Evolutionary conservation across 371 early-diverging fungal genomes (phyloP), one percentile per base, ranked within the genome.

Genomic region (Aphelidium insulamus): DNA sequence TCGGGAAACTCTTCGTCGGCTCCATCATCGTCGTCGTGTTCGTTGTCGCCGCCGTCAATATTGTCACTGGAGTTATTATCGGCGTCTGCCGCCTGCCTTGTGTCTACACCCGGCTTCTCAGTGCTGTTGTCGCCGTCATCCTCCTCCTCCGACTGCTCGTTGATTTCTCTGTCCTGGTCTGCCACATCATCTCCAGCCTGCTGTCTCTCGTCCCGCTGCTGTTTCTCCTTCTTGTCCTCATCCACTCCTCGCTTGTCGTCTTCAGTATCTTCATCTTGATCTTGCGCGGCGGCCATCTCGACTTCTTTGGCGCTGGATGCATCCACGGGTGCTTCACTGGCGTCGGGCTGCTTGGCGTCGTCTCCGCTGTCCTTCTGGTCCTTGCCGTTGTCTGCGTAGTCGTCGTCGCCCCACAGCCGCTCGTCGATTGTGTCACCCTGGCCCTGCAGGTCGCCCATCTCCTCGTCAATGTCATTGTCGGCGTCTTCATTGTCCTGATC

Each of bases 361-460:
- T 45, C 15, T 39, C 41, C 28, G 7, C 26, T 21, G 9, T 11
- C 11, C 5, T 11, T 10, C 16, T 34, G 16, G 26, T 50, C 40
- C n/a, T 50, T 41, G 5, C 53, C 44, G 30, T 70, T 65, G n/a
- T 72, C 62, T 17, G 74, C 71, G 12, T 64, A 65, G 22, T 78
- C 73, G 19, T 83, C 74, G 40, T 80, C 87, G 24, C 73, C 77
- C 97, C 97, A 95, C 69, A 95, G 67, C 62, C 87, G 84, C 41
- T 92, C 88, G 43, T 95, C 97, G 15, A 95, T 71, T 2, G 77
- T 69, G 44, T 94, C 91, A 39, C 83, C 84, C 36, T 70, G 50
- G 7, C 54, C 54, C 2, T 42, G 37, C 18, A 79, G 73, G 23
- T 69, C 69, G 21, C 62, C 69, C 2, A 63, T 62, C 5, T 62